Evolutionary conservation across 2,329 filamentous ascomycete genomes (phyloP), one percentile per base, ranked within the genome.

Genomic region (Penicillium brevicompactum): DNA sequence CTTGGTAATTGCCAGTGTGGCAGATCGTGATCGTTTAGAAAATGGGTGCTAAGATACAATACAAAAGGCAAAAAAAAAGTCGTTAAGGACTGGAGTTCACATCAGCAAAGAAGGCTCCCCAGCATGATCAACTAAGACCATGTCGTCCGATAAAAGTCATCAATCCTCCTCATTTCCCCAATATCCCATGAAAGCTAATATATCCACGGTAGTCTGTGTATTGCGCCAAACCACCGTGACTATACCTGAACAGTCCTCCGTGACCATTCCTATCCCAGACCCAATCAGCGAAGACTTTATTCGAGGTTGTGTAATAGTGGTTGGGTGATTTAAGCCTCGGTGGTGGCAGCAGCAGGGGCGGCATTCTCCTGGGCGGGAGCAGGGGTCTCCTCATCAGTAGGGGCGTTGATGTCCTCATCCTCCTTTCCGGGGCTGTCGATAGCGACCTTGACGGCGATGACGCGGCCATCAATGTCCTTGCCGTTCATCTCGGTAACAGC

Each of bases 341-440:
- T 51, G 27, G 61, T 67, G 51, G 72, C 57, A 50, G 73, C 73
- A 16, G 48, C 32, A 47, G 46, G 67, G 61, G 71, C 71, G 52
- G 73, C 37, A 13, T 49, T 45, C 42, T 48, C 52, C 18, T 51
- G 3, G 34, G 53, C 74, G 51, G 75, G 69, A 65, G 74, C 67
- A 54, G 72, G 58, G 49, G 74, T 72, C 68, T 79, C 75, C 55
- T 74, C 72, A 49, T 76, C 74, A 50, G 82, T 78, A 53, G 76
- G 74, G 56, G 74, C 78, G 62, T 78, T 80, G 55, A 80, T 76
- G 67, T 82, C 88, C 71, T 89, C 86, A 74, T 97, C 93, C 79
- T 97, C 93, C 89, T 97, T 99, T 80, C 95, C 93, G 63, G 94
- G 94, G 84, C 92, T 97, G 83, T 99, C 94, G 73, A 99, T 97